Conservation (phyloP, 495 filamentous ascomycete genomes). For the Jackrogersella multiformis region DNA sequence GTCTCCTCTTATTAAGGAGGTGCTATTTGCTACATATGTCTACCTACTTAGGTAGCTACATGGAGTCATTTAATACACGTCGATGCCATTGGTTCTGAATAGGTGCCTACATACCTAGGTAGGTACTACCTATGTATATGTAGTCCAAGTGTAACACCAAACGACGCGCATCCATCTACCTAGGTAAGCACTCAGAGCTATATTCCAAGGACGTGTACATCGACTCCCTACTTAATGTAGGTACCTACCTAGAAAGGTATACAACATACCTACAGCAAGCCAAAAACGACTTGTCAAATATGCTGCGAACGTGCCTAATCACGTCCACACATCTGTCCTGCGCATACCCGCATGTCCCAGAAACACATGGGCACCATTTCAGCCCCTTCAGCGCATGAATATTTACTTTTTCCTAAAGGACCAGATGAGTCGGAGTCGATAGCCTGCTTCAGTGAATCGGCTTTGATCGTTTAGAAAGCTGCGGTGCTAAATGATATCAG, state of each 20-base stretch:
- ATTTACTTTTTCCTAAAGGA: no score
- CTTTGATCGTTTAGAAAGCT: no score
- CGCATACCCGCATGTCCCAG: constrained; percentile 31
- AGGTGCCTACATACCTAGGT: no score
- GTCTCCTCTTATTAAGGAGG: not conserved
- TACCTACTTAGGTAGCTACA: constrained; percentile 7
- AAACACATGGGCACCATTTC: no score
- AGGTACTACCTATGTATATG: constrained; percentile 17
- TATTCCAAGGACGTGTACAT: constrained; percentile 10
- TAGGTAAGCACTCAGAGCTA: not conserved
- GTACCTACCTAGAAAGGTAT: no score
- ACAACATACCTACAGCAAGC: not conserved
- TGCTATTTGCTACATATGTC: no score
- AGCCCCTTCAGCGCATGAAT: no score
- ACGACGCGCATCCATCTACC: constrained; percentile 6
- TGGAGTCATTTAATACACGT: not conserved
- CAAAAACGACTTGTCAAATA: constrained; percentile 22
- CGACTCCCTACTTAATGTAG: no score
- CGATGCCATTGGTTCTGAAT: constrained; percentile 10
- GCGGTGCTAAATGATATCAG: no score
- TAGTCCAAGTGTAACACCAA: constrained; percentile 25
- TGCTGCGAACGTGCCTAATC: constrained; percentile 27
- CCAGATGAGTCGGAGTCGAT: no score
- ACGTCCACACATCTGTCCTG: constrained; percentile 29
- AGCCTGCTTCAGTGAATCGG: no score